These are phyloP conservation scores for Daedaleopsis nitida DNA, from an alignment of 768 basidiomycete genomes.

Conservation along the genomic window DNA sequence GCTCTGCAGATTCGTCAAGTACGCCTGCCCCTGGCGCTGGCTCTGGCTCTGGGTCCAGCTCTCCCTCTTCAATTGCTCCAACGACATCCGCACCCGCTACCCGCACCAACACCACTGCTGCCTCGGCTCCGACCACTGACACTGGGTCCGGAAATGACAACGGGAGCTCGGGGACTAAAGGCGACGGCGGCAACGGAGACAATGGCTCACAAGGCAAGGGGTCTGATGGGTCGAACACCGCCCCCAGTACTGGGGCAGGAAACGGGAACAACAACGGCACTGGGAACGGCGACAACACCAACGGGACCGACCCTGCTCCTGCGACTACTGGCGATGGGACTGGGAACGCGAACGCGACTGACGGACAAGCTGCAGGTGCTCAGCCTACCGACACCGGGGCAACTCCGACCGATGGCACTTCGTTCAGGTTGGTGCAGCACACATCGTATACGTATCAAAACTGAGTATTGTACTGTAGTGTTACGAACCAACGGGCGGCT, in stretches of 20 bases:
- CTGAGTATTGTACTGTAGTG: neutral
- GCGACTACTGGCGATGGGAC: neutral
- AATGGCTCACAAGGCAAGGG: neutral
- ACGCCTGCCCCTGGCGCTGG: neutral
- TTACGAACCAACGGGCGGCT: neutral
- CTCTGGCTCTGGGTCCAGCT: neutral
- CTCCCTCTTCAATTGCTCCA: too few relatives aligned
- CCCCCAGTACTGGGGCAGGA: neutral
- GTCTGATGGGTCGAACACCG: neutral
- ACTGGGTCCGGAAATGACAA: neutral
- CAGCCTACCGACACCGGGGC: neutral
- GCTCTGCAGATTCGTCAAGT: neutral
- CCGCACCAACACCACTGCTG: neutral
- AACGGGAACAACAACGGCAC: neutral
- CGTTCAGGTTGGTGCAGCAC: neutral
- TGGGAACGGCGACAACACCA: neutral
- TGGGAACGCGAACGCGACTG: neutral
- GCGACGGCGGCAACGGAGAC: neutral
- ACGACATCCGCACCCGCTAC: neutral
- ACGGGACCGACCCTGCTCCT: neutral
- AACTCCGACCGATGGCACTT: neutral
- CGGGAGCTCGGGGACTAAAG: neutral
- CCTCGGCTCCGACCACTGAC: neutral
- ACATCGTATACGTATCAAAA: neutral
- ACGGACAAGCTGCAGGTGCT: neutral